Evolutionary conservation across 768 basidiomycete genomes (phyloP), one percentile per base, ranked within the genome.

Genomic region (Pleurotus sapidus): DNA sequence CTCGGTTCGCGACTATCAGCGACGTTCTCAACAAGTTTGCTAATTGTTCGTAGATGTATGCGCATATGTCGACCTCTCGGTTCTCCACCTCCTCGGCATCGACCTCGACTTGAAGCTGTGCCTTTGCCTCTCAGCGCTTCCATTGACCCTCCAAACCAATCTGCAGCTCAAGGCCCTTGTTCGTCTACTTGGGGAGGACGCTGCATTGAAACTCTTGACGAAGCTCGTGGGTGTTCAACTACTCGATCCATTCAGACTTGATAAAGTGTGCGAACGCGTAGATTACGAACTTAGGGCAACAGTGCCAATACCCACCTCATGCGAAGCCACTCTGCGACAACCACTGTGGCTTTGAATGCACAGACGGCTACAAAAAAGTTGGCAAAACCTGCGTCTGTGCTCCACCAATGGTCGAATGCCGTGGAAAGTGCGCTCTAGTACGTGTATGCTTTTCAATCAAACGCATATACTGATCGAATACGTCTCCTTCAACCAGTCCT

Each of bases 51-150:
- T 38, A 51, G 59, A 60, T 50, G 30, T 57, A 42, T 60, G 59
- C 50, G 59, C 59, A 24, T 49, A 60, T 49, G n/a, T 60, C 11
- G 56, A 54, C 23, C 49, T 51, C 2, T 25, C 43, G n/a, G 27
- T 54, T 43, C 46, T 45, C 30, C 15, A 56, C 8, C 27, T 56
- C 30, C 56, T 60, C 27, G 59, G 59, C 14, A 20, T n/a, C 15
- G 34, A 55, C 8, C 17, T 50, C 18, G 14, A 53, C 23, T 27
- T 60, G 18, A 46, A 60, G 42, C n/a, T 60, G 12, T 60, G 59
- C 49, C 59, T 60, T 24, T 60, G 59, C 34, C 46, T 60, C 9
- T 60, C 59, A 15, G 55, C 55, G 2, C 56, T 60, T 37, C 59
- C 49, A 15, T 43, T 60, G 6, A 37, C 45, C 20, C 59, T 60